Evolutionary conservation across 75 land plant genomes (phyloP).

Genomic region (Cunninghamia lanceolata): DNA sequence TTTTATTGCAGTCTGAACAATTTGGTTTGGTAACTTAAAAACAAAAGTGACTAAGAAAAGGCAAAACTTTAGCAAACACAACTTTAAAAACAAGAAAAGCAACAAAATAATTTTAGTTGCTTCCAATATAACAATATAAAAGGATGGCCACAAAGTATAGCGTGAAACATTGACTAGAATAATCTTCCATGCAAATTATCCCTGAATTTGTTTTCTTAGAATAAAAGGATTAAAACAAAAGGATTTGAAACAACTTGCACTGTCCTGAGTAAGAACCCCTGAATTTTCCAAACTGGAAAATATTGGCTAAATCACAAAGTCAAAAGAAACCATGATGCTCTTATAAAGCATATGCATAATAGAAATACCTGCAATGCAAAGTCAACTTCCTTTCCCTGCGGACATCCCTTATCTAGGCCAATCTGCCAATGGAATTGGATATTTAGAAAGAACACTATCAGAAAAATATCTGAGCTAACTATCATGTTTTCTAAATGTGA

Average conservation of each 20-base stretch:
- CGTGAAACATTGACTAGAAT: not conserved
- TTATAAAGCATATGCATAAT: not conserved
- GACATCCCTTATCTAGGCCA: conserved; percentile 74
- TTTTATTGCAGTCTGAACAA: not conserved
- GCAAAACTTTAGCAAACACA: not conserved
- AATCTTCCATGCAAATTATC: not conserved
- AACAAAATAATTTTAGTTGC: not conserved
- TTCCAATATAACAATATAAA: not conserved
- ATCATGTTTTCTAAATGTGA: not conserved
- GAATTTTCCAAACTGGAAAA: not conserved
- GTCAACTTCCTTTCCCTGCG: conserved; percentile 55
- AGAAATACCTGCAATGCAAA: conserved; percentile 49
- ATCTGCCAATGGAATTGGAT: conserved; percentile 29
- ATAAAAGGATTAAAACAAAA: not conserved
- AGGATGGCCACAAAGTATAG: not conserved
- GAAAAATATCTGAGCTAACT: not conserved
- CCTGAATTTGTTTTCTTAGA: not conserved
- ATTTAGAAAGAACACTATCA: not conserved
- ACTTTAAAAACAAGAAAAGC: not conserved
- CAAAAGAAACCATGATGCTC: not conserved
- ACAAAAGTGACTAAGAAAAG: not conserved
- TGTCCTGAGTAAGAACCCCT: not conserved
- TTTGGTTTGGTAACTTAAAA: not conserved
- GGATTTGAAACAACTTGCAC: not conserved
- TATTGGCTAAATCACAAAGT: not conserved